Conservation (phyloP, 805 yeast species). For the Wickerhamiella parazyma region DNA sequence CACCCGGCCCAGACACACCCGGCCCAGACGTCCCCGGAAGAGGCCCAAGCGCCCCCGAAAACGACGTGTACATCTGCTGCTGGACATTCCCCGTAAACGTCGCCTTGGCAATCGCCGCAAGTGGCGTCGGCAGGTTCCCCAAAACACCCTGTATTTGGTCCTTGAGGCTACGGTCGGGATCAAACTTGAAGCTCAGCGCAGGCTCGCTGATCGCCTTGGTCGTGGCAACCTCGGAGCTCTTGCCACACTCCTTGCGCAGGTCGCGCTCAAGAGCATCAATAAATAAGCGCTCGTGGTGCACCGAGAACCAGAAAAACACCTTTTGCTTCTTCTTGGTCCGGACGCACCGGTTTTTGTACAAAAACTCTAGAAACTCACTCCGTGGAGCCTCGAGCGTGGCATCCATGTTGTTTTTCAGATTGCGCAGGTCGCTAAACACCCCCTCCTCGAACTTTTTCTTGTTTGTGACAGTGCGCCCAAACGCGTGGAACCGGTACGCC, state of each 20-base stretch:
- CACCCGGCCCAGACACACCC: too few relatives aligned
- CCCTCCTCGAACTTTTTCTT: constrained; percentile 96
- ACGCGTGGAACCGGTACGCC: constrained; percentile 73
- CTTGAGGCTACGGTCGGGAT: constrained; percentile 28
- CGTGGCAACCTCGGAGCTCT: constrained; percentile 40
- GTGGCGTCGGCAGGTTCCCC: constrained; percentile 19
- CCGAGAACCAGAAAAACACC: constrained; percentile 93
- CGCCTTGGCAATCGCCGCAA: constrained; percentile 24
- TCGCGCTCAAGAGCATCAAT: constrained; percentile 91
- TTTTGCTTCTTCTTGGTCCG: constrained; percentile 95
- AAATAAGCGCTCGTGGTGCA: constrained; percentile 83
- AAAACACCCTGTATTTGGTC: constrained; percentile 25
- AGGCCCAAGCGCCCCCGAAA: not conserved
- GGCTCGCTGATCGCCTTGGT: constrained; percentile 67
- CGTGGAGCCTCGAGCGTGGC: constrained; percentile 81
- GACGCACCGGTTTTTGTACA: constrained; percentile 74
- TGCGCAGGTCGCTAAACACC: constrained; percentile 77
- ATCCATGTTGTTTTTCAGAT: constrained; percentile 65
- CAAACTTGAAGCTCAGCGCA: constrained; percentile 60
- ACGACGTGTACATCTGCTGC: not conserved
- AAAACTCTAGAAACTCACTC: constrained; percentile 68
- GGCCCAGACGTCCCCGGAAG: too few relatives aligned
- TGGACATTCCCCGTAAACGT: constrained; percentile 9
- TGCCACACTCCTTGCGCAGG: constrained; percentile 52
- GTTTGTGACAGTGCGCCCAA: constrained; percentile 75